Conservation (phyloP, 2,329 filamentous ascomycete genomes). For the Penicillium sp. region DNA sequence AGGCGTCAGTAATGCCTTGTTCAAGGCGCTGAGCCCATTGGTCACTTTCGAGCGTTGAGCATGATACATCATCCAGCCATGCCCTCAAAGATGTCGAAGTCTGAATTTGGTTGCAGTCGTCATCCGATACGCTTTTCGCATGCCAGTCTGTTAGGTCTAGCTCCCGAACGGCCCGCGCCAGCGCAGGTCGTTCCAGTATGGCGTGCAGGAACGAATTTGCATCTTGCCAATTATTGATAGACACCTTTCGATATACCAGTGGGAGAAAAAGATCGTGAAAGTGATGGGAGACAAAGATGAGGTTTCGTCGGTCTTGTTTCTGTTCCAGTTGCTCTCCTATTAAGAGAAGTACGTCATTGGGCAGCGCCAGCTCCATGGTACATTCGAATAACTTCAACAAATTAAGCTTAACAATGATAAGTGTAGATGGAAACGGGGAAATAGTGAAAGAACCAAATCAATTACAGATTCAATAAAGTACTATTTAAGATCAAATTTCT, state of each 20-base stretch:
- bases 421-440: not conserved
- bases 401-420: not conserved
- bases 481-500: not conserved
- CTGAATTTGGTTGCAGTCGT: conserved; percentile 9
- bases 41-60: conserved; percentile 19
- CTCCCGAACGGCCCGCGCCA: conserved; percentile 24
- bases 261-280: conserved; percentile 31
- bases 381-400: not conserved
- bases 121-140: not conserved
- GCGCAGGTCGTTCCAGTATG: conserved; percentile 20
- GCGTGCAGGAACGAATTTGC: conserved; percentile 23
- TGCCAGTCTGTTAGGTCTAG: conserved; percentile 26
- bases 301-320: conserved; percentile 26
- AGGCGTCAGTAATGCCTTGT: conserved; percentile 25
- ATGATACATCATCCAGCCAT: conserved; percentile 12
- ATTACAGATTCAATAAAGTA: not conserved
- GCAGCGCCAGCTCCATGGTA: conserved; percentile 6
- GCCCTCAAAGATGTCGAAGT: not conserved
- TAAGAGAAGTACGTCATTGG: conserved; percentile 33
- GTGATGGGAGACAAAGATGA: conserved; percentile 25
- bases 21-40: conserved; percentile 25
- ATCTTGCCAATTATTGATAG: conserved; percentile 18
- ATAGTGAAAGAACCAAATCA: not conserved
- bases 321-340: conserved; percentile 28
- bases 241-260: conserved; percentile 22